Percentiles rank a stretch among this genome's conserved stretches.
These are phyloP conservation scores for Asterionellopsis glacialis DNA, from an alignment of 108 stramenopile genomes.

Conservation along the genomic window DNA sequence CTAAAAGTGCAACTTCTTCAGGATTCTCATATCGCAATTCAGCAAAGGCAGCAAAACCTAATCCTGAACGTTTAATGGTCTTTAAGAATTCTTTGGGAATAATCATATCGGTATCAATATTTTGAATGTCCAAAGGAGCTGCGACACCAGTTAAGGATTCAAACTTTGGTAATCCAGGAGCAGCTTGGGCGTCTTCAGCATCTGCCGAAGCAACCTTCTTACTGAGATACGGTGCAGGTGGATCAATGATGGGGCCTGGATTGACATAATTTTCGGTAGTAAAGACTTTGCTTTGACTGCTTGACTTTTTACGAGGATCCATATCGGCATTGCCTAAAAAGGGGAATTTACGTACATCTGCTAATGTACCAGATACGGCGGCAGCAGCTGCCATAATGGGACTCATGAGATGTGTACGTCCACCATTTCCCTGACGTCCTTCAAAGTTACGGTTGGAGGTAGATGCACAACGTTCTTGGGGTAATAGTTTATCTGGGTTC, in stretches of 20 bases:
- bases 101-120: slow-evolving; percentile 96
- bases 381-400: slow-evolving; percentile 93
- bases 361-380: slow-evolving; percentile 75
- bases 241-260: slow-evolving; percentile 73
- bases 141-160: slow-evolving; percentile 66
- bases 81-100: slow-evolving; percentile 95
- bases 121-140: slow-evolving; percentile 90
- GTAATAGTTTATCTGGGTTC: slow-evolving; percentile 92
- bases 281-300: slow-evolving; percentile 56
- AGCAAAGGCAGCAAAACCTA: slow-evolving; percentile 92
- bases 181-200: not conserved
- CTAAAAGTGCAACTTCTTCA: slow-evolving; percentile 82
- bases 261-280: slow-evolving; percentile 46
- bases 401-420: slow-evolving; percentile 88
- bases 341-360: slow-evolving; percentile 87
- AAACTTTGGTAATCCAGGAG: slow-evolving; percentile 73
- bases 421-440: slow-evolving; percentile 92
- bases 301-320: slow-evolving; percentile 49
- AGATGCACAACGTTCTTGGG: slow-evolving; percentile 90
- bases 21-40: slow-evolving; percentile 87
- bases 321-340: slow-evolving; percentile 59
- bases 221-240: slow-evolving; percentile 68
- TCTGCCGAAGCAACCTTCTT: slow-evolving; percentile 7
- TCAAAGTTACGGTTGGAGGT: slow-evolving; percentile 96
- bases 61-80: slow-evolving; percentile 89